Conservation (phyloP, 257 asterid genomes). For the Solanum appendiculatum region DNA sequence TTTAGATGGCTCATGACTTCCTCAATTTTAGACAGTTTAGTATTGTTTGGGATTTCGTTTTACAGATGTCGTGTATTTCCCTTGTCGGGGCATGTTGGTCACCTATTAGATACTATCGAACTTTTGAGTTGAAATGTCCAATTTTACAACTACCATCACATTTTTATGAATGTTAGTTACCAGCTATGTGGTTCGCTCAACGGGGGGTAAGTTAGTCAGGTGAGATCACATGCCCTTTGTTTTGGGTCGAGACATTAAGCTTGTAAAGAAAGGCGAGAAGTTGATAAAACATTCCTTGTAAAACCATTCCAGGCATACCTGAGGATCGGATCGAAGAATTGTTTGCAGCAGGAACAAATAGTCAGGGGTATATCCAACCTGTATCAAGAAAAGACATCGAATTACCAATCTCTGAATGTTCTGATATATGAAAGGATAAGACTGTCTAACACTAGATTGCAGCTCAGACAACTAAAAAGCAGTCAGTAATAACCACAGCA, state of each 20-base stretch:
- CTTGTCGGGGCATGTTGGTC: not conserved
- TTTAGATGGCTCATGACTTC: not conserved
- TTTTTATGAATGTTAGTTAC: not conserved
- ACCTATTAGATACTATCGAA: not conserved
- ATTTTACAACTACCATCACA: not conserved
- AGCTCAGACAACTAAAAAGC: not conserved
- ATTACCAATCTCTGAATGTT: not conserved
- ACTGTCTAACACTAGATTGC: not conserved
- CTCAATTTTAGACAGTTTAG: not conserved
- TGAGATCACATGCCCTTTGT: not conserved
- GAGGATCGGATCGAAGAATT: slow-evolving; percentile 96
- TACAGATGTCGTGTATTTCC: not conserved
- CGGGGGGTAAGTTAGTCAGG: not conserved
- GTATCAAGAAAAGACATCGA: slow-evolving; percentile 12
- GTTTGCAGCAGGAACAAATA: slow-evolving; percentile 97
- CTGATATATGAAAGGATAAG: not conserved
- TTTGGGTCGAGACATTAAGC: not conserved
- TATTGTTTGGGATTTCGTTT: not conserved
- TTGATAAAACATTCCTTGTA: not conserved
- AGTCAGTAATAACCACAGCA: not conserved
- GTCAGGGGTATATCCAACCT: slow-evolving; percentile 98
- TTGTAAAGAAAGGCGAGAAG: not conserved
- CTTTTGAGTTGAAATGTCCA: not conserved
- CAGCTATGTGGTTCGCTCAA: not conserved
- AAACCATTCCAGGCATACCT: slow-evolving; percentile 38